phyloP scores from a whole-genome alignment of 1,139 yeast species.

The Suhomyces coccinellae region DNA sequence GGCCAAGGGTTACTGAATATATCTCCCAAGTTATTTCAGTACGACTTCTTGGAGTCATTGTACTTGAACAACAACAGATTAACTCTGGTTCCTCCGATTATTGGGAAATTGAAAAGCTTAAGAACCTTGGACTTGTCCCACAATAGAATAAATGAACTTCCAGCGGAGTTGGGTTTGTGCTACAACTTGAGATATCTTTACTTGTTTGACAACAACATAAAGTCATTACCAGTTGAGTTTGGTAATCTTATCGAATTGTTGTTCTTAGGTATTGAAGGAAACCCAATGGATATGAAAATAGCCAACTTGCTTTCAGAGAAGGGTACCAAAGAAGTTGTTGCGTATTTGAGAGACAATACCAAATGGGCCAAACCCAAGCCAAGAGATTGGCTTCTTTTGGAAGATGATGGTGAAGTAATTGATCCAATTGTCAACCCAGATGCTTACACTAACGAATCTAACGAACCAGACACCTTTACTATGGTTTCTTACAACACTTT shows the following conservation, averaged over 20 bases:
- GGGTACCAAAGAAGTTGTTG: slow-evolving; percentile 83
- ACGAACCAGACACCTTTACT: slow-evolving; percentile 53
- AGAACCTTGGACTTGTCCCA: slow-evolving; percentile 84
- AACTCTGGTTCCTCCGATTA: slow-evolving; percentile 63
- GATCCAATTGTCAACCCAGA: slow-evolving; percentile 37
- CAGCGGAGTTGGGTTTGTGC: slow-evolving; percentile 80
- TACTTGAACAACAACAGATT: slow-evolving; percentile 87
- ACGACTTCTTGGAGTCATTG: slow-evolving; percentile 81
- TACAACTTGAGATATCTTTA: slow-evolving; percentile 79
- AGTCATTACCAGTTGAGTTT: slow-evolving; percentile 75
- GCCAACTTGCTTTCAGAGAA: slow-evolving; percentile 72
- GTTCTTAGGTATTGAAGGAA: slow-evolving; percentile 91
- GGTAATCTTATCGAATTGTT: slow-evolving; percentile 85
- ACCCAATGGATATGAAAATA: slow-evolving; percentile 68
- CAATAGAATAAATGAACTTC: slow-evolving; percentile 69
- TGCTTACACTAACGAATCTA: slow-evolving; percentile 31
- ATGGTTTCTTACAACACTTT: slow-evolving; percentile 85
- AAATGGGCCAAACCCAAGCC: slow-evolving; percentile 63
- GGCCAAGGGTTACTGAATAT: slow-evolving; percentile 81
- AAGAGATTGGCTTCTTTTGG: slow-evolving; percentile 79
- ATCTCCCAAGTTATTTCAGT: slow-evolving; percentile 74
- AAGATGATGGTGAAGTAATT: slow-evolving; percentile 70
- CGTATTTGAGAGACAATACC: slow-evolving; percentile 78
- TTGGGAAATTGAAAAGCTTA: slow-evolving; percentile 69
- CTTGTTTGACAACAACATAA: slow-evolving; percentile 82